These are phyloP conservation scores for Zelopaecilomyces penicillatus DNA, from an alignment of 2,329 filamentous ascomycete genomes.

Conservation along the genomic window DNA sequence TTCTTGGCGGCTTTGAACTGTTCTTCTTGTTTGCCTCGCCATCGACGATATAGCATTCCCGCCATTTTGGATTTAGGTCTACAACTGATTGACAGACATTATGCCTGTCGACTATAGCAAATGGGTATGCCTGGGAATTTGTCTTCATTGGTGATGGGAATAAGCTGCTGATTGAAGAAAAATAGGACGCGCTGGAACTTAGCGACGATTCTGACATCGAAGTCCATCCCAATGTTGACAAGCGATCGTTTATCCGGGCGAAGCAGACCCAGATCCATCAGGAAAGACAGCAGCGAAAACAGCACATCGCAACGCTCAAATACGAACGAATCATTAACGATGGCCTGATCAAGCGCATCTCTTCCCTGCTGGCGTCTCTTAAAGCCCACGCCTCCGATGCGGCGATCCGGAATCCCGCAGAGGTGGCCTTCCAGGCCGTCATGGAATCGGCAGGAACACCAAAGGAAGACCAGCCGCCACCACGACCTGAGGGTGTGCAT, in stretches of 20 bases:
- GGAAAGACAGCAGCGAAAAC: slow-evolving; percentile 74
- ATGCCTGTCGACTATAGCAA: slow-evolving; percentile 58
- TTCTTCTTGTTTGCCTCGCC: too few species aligned
- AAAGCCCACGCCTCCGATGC: slow-evolving; percentile 64
- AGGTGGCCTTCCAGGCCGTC: slow-evolving; percentile 81
- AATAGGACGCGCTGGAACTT: slow-evolving; percentile 80
- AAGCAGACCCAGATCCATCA: slow-evolving; percentile 97
- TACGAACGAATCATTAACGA: slow-evolving; percentile 93
- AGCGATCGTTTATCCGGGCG: slow-evolving; percentile 93
- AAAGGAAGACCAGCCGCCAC: slow-evolving; percentile 66
- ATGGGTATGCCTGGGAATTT: slow-evolving; percentile 42
- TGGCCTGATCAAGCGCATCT: slow-evolving; percentile 77
- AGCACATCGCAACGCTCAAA: slow-evolving; percentile 83
- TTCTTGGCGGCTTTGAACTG: too few species aligned
- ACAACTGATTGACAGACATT: not conserved
- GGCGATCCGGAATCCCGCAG: slow-evolving; percentile 58
- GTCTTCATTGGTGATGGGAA: not conserved
- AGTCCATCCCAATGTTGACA: slow-evolving; percentile 98
- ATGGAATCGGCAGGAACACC: slow-evolving; percentile 71
- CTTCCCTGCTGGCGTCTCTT: slow-evolving; percentile 65
- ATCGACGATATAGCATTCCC: too few species aligned
- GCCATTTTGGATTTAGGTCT: too few species aligned
- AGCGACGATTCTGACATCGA: slow-evolving; percentile 98
- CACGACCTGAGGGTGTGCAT: slow-evolving; percentile 71
- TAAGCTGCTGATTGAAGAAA: not conserved